These are phyloP conservation scores for Fusarium sp. DNA, from an alignment of 2,329 filamentous ascomycete genomes.

Conservation along the genomic window DNA sequence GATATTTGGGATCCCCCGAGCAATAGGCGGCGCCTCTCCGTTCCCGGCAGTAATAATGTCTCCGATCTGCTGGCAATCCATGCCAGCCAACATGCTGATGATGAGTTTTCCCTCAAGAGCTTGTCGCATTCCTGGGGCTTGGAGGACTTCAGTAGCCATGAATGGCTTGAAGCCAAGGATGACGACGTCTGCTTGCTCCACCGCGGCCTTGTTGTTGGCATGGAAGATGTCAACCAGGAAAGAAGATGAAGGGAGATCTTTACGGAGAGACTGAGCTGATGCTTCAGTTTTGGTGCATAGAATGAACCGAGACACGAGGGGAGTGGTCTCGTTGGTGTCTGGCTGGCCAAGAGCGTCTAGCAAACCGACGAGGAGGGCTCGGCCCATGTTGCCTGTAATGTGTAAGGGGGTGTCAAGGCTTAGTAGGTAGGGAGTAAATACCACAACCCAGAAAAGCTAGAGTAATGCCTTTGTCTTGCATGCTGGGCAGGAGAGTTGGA, in stretches of 20 bases:
- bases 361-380: neutral
- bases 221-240: neutral
- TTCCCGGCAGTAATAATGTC: neutral
- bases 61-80: neutral
- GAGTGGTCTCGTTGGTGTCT: neutral
- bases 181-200: conserved; percentile 5
- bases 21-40: neutral
- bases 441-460: neutral
- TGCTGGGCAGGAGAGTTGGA: neutral
- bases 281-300: neutral
- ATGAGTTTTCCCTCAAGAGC: neutral
- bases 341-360: neutral
- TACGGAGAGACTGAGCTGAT: neutral
- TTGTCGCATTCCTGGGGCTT: neutral
- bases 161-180: conserved; percentile 11
- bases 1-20: neutral
- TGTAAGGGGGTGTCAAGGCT: neutral
- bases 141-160: neutral
- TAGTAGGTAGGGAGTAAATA: no score
- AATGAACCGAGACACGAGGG: neutral
- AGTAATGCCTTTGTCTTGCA: neutral
- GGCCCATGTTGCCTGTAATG: neutral
- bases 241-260: neutral
- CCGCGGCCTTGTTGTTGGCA: neutral
- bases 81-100: neutral